These are phyloP conservation scores for Wickerhamiella hasegawae DNA, from an alignment of 805 yeast species.

Conservation along the genomic window DNA sequence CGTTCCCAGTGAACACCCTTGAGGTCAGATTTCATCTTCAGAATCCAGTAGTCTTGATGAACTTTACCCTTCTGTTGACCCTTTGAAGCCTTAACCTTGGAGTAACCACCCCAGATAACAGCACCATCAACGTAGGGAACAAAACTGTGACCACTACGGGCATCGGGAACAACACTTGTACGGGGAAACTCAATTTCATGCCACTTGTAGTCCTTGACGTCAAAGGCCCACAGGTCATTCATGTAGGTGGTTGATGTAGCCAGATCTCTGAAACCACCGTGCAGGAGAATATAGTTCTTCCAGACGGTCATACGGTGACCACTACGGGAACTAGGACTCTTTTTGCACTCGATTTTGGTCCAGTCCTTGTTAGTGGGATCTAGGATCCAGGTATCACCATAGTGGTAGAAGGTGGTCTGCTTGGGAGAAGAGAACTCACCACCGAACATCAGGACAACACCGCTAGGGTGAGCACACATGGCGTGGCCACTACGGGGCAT, in stretches of 20 bases:
- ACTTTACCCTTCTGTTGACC: constrained; percentile 86
- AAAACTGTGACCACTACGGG: constrained; percentile 85
- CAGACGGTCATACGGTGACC: constrained; percentile 85
- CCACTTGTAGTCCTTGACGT: constrained; percentile 82
- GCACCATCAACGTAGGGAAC: constrained; percentile 69
- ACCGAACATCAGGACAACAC: constrained; percentile 73
- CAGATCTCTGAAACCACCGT: constrained; percentile 87
- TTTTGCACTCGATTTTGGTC: constrained; percentile 66
- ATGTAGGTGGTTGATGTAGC: constrained; percentile 72
- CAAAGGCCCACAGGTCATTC: constrained; percentile 84
- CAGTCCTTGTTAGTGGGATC: constrained; percentile 78
- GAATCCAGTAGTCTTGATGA: constrained; percentile 67
- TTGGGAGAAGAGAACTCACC: constrained; percentile 97
- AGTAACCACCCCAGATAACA: constrained; percentile 80
- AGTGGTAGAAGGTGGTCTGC: constrained; percentile 88
- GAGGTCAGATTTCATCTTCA: constrained; percentile 76
- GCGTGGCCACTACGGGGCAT: constrained; percentile 88
- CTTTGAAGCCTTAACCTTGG: constrained; percentile 72
- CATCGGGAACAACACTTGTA: constrained; percentile 68
- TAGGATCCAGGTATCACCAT: constrained; percentile 89
- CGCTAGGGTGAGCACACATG: constrained; percentile 85
- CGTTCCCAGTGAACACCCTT: constrained; percentile 74
- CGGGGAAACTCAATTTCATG: constrained; percentile 73
- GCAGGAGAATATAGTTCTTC: constrained; percentile 76
- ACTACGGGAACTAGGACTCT: constrained; percentile 64